These are phyloP conservation scores for Aspergillus glaucus DNA, from an alignment of 2,329 filamentous ascomycete species.

Conservation along the genomic window DNA sequence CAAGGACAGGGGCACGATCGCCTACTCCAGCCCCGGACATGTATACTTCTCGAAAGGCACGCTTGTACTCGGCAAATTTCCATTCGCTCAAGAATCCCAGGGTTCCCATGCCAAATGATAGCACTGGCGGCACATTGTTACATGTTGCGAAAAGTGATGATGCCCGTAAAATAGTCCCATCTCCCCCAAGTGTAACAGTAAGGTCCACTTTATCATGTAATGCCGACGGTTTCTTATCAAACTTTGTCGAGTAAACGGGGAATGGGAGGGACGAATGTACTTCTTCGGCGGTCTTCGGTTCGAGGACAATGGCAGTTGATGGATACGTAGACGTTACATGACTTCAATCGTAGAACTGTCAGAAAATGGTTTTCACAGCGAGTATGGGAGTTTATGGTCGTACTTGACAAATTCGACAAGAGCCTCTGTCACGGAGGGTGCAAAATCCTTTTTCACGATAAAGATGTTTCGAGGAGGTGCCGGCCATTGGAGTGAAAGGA, in stretches of 20 bases:
- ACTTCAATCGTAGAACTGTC: conserved; percentile 45
- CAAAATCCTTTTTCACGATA: conserved; percentile 60
- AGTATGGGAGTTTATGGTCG: conserved; percentile 1
- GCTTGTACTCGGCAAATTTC: conserved; percentile 90
- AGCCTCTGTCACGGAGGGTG: conserved; percentile 49
- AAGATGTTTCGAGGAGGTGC: conserved; percentile 62
- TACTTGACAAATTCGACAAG: conserved; percentile 53
- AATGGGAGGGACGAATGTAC: conserved; percentile 66
- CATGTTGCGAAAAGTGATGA: conserved; percentile 80
- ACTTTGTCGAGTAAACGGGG: conserved; percentile 57
- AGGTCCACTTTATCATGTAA: conserved; percentile 80
- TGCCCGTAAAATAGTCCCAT: conserved; percentile 82
- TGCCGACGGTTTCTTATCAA: conserved; percentile 32
- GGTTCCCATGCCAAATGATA: conserved; percentile 96
- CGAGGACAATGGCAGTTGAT: conserved; percentile 73
- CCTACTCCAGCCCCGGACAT: conserved; percentile 62
- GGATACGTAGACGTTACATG: conserved; percentile 78
- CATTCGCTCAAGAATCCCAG: conserved; percentile 93
- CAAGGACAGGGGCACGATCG: conserved; percentile 38
- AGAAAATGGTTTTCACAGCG: conserved; percentile 4
- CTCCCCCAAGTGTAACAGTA: conserved; percentile 83
- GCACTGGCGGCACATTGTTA: conserved; percentile 74
- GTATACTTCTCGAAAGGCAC: conserved; percentile 86
- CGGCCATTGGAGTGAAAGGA: conserved; percentile 62
- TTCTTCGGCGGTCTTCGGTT: conserved; percentile 64